Base-by-base conservation (phyloP, 768 basidiomycete species). In the Coprinellus aureogranulatus region DNA sequence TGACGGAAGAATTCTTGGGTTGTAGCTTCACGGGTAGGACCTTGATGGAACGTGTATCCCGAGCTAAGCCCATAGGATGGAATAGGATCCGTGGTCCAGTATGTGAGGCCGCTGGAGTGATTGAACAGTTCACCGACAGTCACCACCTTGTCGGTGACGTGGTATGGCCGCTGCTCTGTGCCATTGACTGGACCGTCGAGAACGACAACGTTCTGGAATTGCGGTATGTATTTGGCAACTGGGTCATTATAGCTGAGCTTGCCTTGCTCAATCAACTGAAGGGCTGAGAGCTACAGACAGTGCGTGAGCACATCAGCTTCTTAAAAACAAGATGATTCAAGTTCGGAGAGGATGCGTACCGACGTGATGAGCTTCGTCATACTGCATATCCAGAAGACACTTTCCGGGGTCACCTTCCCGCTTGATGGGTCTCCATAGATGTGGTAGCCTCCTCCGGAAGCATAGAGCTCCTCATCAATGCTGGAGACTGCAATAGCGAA, bases 211-310 rank as follows among this genome's bases (percentile, higher is more conserved):
- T 72, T 61, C 2, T 66, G 62, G 10, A 77, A 60, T 53, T 75
- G 69, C 1, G 70, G 68, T 12, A 75, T 58, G 31, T 68, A 65
- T 8, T 65, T 57, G 6, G 62, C 58, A 4, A 64, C 71, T 0
- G 65, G 67, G 1, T 70, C 69, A 31, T 75, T 69, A 28, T 69
- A 64, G 4, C 54, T 40, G 20, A 77, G 31, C 47, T 65, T 67
- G 2, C 69, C 70, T 10, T 63, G 63, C 55, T 75, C 74, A 22
- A 75, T 65, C 6, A 77, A 69, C 40, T 75, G 72, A 26, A 75
- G 58, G 9, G 61, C 55, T 2, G 73, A 70, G 22, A 75, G 58
- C 75, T 73, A 30, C 5, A 44, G 18, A 22, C 16, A 39, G 50
- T 1, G 1, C 14, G 25, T 22, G 9, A 47, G 16, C 4, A 47